phyloP scores from a whole-genome alignment of 495 filamentous ascomycete genomes.

The Hypomontagnella submonticulosa region DNA sequence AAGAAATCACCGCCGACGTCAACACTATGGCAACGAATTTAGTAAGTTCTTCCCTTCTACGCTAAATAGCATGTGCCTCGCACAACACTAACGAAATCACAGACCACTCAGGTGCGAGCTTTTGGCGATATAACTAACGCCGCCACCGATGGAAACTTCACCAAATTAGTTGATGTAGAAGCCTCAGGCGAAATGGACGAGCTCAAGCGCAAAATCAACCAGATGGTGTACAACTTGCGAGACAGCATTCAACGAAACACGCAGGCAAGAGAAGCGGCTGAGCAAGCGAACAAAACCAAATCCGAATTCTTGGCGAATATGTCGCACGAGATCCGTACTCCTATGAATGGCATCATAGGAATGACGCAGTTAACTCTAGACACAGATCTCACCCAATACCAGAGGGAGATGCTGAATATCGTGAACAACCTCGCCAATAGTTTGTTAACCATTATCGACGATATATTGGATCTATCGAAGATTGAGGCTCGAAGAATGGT shows the following conservation, averaged over 20 bases:
- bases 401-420: constrained; percentile 98
- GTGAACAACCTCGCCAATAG: constrained; percentile 98
- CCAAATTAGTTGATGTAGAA: constrained; percentile 96
- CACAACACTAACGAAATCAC: constrained; percentile 17
- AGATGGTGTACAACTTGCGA: constrained; percentile 95
- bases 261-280: constrained; percentile 94
- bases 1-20: constrained; percentile 96
- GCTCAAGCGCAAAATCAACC: constrained; percentile 98
- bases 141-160: constrained; percentile 96
- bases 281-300: constrained; percentile 97
- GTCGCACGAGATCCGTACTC: constrained; percentile 98
- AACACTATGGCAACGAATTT: constrained; percentile 99
- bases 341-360: constrained; percentile 88
- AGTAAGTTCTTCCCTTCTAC: constrained; percentile 45
- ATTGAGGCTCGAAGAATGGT: constrained; percentile 99
- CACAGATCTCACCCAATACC: constrained; percentile 92
- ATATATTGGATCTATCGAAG: constrained; percentile 99
- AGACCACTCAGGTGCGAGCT: constrained; percentile 95
- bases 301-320: constrained; percentile 99
- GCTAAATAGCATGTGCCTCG: neutral
- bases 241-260: constrained; percentile 98
- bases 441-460: constrained; percentile 97
- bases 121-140: constrained; percentile 98
- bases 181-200: constrained; percentile 99
- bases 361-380: constrained; percentile 98